phyloP scores from a whole-genome alignment of 2,329 filamentous ascomycete species.

The Elsinoe batatas region DNA sequence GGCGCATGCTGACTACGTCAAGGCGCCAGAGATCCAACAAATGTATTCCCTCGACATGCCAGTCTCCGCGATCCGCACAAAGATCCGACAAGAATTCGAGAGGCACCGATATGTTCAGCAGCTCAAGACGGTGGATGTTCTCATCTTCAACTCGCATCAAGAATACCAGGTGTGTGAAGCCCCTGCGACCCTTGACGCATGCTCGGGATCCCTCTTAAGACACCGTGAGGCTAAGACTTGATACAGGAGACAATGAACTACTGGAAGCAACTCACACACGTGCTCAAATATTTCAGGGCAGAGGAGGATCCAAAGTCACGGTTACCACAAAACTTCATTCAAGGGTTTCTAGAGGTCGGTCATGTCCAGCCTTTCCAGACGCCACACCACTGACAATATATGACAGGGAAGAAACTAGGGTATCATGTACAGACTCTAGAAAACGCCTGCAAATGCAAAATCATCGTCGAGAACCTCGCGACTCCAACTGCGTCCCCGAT shows the following conservation, averaged over 20 bases:
- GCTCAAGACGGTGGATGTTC: constrained; percentile 74
- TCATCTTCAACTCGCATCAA: constrained; percentile 81
- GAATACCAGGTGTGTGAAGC: constrained; percentile 70
- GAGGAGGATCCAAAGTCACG: constrained; percentile 69
- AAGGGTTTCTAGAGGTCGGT: constrained; percentile 84
- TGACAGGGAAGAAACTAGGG: constrained; percentile 31
- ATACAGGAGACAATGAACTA: constrained; percentile 92
- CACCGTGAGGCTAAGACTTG: background rate
- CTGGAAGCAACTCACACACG: constrained; percentile 94
- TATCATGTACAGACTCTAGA: constrained; percentile 17
- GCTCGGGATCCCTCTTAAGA: background rate
- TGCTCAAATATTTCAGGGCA: constrained; percentile 92
- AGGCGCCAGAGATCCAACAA: constrained; percentile 93
- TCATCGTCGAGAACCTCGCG: background rate
- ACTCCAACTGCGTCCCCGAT: background rate
- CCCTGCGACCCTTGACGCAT: background rate
- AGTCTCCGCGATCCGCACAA: constrained; percentile 77
- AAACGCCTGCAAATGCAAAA: constrained; percentile 14
- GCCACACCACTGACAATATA: constrained; percentile 5
- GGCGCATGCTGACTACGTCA: constrained; percentile 12
- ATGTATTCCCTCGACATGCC: constrained; percentile 94
- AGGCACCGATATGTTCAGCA: constrained; percentile 88
- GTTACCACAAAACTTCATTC: constrained; percentile 83
- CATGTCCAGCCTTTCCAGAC: background rate
- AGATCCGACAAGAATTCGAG: constrained; percentile 95